Evolutionary conservation across 1,139 yeast species (phyloP), one percentile per base, ranked within the genome.

Genomic region (Saccharomyces hybrid): DNA sequence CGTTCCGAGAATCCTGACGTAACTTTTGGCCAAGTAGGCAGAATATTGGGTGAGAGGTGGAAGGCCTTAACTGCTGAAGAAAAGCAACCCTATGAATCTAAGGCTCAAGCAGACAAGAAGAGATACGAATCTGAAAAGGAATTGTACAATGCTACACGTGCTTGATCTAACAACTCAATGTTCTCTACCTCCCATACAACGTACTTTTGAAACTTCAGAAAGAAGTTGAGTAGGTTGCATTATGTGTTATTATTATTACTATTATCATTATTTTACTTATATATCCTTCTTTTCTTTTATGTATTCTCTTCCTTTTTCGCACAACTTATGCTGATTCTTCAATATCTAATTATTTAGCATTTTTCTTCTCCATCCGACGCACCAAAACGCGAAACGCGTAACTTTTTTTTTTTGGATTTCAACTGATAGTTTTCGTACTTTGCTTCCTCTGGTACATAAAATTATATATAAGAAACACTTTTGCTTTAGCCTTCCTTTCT

Each of bases 41-140:
- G 85, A 75, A 74, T 88, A 60, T 83, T 93, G 68, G 99, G 99
- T 73, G 97, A 89, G 73, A 87, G 82, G 76, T 93, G 99, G 99
- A 90, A 90, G 84, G 87, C 91, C 59, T 79, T 91, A 68, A 76
- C 78, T 60, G 81, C 82, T 56, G 91, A 86, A 52, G 96, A 88
- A 64, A 91, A 88, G 79, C 75, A 73, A 64, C 97, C 97, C 60
- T 91, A 89, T 75, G 96, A 89, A 76, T 83, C 81, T 70, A 88
- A 89, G 78, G 97, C 98, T 64, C 93, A 84, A 63, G 86, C 88
- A 65, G 99, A 93, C 79, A 93, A 93, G 82, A 88, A 90, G 81
- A 86, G 98, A 78, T 93, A 93, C 75, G 97, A 91, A 77, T 83
- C 87, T 70, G 96, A 88, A 77, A 93, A 91, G 82, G 95, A 95